These are phyloP conservation scores for Colletotrichum trifolii DNA, from an alignment of 2,329 filamentous ascomycete species.

Conservation along the genomic window DNA sequence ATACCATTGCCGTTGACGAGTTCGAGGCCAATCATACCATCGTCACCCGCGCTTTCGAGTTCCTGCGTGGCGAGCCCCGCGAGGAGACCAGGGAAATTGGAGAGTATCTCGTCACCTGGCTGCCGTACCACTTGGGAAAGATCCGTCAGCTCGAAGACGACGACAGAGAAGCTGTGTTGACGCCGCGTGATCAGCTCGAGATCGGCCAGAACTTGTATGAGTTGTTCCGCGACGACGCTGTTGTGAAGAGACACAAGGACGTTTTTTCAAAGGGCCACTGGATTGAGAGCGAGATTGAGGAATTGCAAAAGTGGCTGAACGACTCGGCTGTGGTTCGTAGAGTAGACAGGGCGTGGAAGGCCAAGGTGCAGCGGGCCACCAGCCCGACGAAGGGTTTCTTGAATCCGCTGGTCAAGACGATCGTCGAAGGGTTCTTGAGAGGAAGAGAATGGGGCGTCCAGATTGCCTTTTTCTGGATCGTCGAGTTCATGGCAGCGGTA, in stretches of 20 bases:
- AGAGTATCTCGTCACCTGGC: not conserved
- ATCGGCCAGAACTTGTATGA: not conserved
- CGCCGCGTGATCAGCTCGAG: not conserved
- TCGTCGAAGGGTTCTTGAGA: not conserved
- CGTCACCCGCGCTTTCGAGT: conserved; percentile 3
- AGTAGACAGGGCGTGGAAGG: conserved; percentile 2
- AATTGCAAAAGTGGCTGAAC: not conserved
- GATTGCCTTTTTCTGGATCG: not conserved
- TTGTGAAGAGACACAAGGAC: not conserved
- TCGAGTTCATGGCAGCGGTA: not conserved
- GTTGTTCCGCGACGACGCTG: not conserved
- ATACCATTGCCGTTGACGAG: not conserved
- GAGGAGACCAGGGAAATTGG: not conserved
- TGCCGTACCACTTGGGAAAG: not conserved
- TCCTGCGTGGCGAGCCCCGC: not conserved
- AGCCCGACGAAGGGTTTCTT: conserved; percentile 1
- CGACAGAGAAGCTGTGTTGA: not conserved
- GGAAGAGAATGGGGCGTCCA: not conserved
- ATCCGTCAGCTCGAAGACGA: conserved; percentile 5
- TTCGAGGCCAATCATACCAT: conserved; percentile 1
- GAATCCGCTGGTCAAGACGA: not conserved
- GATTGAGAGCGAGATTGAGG: not conserved
- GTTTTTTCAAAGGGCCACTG: not conserved
- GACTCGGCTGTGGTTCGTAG: not conserved
- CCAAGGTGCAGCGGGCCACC: not conserved